Evolutionary conservation across 495 filamentous ascomycete genomes (phyloP), one percentile per base, ranked within the genome.

Genomic region (Amorphotheca resinae): DNA sequence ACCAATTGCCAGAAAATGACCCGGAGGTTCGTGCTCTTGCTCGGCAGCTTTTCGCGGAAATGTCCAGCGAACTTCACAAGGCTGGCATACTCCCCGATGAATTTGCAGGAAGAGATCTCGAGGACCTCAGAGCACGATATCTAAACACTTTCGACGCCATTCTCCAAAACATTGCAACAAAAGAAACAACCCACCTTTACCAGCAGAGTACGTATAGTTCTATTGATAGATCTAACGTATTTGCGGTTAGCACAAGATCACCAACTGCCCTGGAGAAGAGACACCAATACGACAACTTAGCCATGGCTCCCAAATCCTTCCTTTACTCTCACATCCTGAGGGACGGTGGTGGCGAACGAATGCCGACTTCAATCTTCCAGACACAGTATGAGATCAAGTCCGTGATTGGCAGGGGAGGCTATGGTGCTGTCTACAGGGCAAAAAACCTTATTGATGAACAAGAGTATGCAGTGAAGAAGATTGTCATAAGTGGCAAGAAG

Each of bases 391-490:
- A 53, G 12, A 47, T 65, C 37, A 16, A 59, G 6, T 38, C 35
- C 31, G 33, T 57, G 1, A 42, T 70, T 2, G 66, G 65, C 21
- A 62, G 57, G 46, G 66, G 66, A 16, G 66, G 65, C 0, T 67
- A 60, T 44, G 66, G 66, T 4, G 44, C 54, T 15, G 66, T 70
- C 26, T 68, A 54, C 45, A 56, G 53, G 22, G 66, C 55, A 0
- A 26, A 36, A 14, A 51, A 68, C 41, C 47, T 45, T 6, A 48
- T 70, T 3, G 65, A 68, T 42, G 44, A 51, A 0, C 41, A 42
- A 1, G 44, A 55, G 25, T 70, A 70, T 46, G 66, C 66, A 2
- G 52, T 70, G 21, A 70, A 70, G 43, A 58, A 63, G 31, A 60
- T 69, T 23, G 50, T 52, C 8, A 42, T 70, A 5, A 52, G 50